phyloP scores from a whole-genome alignment of 225 moss, liverwort and hornwort genomes.

The Climacium dendroides region DNA sequence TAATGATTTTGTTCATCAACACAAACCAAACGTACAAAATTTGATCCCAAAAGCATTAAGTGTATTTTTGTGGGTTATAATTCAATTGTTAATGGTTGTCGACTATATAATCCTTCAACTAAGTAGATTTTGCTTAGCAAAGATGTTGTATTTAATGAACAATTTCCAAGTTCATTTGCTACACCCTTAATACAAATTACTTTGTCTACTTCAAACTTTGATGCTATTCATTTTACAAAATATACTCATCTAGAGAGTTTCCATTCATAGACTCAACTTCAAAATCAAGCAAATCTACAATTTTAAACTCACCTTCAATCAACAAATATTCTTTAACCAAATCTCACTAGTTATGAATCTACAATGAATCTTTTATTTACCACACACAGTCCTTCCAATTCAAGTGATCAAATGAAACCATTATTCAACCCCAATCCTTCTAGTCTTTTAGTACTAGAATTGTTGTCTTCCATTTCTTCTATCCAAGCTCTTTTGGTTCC shows the following conservation, averaged over 20 bases:
- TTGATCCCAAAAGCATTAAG: too few relatives aligned
- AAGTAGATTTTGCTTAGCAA: too few relatives aligned
- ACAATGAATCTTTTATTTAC: too few relatives aligned
- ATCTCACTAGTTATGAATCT: not conserved
- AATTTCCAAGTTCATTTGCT: not conserved
- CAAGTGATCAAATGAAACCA: rapidly evolving
- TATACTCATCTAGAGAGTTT: not conserved
- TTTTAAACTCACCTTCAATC: not conserved
- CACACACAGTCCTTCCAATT: too few relatives aligned
- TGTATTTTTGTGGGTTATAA: too few relatives aligned
- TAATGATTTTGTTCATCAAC: too few relatives aligned
- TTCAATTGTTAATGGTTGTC: too few relatives aligned
- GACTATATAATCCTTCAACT: too few relatives aligned
- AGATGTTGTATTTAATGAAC: not conserved
- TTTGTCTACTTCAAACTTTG: not conserved
- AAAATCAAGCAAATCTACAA: not conserved
- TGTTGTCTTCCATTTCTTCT: rapidly evolving
- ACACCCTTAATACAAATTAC: not conserved
- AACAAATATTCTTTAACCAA: not conserved
- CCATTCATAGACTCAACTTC: rapidly evolving
- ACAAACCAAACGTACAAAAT: too few relatives aligned
- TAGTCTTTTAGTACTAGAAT: too few relatives aligned
- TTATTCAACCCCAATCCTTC: too few relatives aligned
- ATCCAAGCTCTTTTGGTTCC: rapidly evolving
- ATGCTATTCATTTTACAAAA: not conserved